Evolutionary conservation across 768 basidiomycete species (phyloP).

Genomic region (Tulasnella sp.): DNA sequence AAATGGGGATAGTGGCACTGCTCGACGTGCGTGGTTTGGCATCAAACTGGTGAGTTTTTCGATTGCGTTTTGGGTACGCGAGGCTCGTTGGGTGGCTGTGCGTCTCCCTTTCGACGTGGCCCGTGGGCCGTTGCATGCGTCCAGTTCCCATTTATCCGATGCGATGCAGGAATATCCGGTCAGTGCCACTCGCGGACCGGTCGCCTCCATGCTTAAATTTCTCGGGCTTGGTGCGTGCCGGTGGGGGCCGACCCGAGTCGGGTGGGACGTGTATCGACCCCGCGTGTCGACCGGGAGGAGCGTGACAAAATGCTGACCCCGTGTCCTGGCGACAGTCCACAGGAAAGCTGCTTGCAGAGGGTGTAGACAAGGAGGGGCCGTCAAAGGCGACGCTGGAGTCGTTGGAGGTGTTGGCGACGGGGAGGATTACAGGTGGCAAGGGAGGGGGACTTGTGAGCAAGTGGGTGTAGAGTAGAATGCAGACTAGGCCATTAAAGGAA

Average conservation of each 20-base stretch:
- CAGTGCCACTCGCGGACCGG: not conserved
- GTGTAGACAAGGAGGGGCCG: conserved; percentile 42
- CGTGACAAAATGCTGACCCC: no score
- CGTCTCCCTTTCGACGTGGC: no score
- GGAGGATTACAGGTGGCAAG: conserved; percentile 53
- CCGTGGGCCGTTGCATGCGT: no score
- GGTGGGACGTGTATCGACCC: no score
- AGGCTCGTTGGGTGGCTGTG: conserved; percentile 22
- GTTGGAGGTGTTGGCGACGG: conserved; percentile 61
- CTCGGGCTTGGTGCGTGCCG: not conserved
- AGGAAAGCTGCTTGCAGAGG: conserved; percentile 32
- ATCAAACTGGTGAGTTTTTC: conserved; percentile 53
- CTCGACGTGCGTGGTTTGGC: conserved; percentile 69
- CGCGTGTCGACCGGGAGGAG: no score
- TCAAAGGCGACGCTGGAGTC: conserved; percentile 36
- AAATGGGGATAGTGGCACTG: conserved; percentile 38
- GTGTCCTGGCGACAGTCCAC: no score
- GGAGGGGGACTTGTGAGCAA: no score
- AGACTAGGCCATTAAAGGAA: no score
- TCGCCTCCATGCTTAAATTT: not conserved
- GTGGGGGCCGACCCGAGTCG: not conserved
- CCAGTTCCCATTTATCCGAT: no score
- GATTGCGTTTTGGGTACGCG: not conserved
- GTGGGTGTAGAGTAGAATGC: no score
- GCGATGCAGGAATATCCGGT: no score